Percentiles rank a stretch among this genome's conserved stretches.
Evolutionary conservation across 345 rosid genomes (phyloP).

Genomic region (Eucalyptus camaldulensis): DNA sequence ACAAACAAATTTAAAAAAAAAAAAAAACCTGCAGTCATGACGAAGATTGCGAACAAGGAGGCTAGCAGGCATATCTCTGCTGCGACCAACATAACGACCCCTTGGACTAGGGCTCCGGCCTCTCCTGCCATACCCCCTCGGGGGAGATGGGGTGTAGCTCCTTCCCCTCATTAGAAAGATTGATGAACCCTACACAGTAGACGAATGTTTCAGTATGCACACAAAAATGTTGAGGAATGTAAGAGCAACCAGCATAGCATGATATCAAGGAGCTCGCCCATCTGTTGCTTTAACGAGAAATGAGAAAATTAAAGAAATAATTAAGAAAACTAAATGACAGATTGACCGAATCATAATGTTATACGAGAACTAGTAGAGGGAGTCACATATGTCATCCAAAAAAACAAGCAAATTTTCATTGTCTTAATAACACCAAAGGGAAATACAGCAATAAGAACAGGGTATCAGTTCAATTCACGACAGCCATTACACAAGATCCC

Average conservation of each 20-base stretch:
- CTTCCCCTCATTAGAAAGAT: conserved; percentile 67
- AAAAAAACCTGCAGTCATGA: conserved; percentile 71
- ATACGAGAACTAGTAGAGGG: neutral
- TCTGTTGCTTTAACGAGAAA: neutral
- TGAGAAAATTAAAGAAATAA: neutral
- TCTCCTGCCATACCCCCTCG: conserved; percentile 73
- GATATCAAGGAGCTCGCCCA: neutral
- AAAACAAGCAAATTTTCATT: neutral
- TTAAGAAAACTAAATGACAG: neutral
- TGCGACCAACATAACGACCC: conserved; percentile 49
- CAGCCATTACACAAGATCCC: too few relatives aligned
- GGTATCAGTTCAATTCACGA: neutral
- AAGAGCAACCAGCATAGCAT: neutral
- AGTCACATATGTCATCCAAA: neutral
- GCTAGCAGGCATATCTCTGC: conserved; percentile 83
- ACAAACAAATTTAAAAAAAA: neutral
- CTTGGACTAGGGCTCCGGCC: conserved; percentile 81
- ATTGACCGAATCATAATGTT: neutral
- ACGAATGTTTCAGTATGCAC: neutral
- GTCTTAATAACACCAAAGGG: neutral
- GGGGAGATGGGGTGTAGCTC: conserved; percentile 57
- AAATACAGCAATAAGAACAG: neutral
- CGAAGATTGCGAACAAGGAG: conserved; percentile 95
- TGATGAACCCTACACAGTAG: neutral
- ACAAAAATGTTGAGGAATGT: neutral